Percentiles rank a stretch among this genome's conserved stretches.
Conservation (phyloP, 1,139 yeast genomes). For the Scheffersomyces illinoinensis region DNA sequence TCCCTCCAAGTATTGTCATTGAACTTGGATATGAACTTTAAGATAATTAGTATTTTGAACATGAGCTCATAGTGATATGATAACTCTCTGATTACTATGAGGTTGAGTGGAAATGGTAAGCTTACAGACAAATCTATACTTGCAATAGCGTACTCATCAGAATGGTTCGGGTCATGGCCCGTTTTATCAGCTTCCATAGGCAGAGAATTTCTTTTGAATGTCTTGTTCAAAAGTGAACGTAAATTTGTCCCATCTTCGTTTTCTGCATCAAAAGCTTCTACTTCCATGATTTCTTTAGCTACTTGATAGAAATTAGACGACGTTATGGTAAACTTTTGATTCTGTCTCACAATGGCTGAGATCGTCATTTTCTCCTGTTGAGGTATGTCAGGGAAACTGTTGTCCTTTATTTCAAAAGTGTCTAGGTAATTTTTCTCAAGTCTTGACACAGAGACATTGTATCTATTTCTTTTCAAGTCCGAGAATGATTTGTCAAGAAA, state of each 20-base stretch:
- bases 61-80: constrained; percentile 78
- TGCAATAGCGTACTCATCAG: constrained; percentile 34
- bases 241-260: constrained; percentile 43
- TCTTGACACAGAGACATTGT: constrained; percentile 31
- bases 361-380: constrained; percentile 3
- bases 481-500: constrained; percentile 38
- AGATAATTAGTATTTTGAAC: constrained; percentile 67
- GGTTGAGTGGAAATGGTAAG: constrained; percentile 84
- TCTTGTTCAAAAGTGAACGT: constrained; percentile 37
- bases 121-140: constrained; percentile 63
- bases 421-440: constrained; percentile 27
- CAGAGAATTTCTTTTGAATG: constrained; percentile 22
- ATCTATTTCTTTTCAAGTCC: constrained; percentile 37
- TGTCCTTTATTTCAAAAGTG: not conserved
- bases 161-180: constrained; percentile 47
- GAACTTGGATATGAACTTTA: constrained; percentile 61
- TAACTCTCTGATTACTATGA: constrained; percentile 69
- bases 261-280: constrained; percentile 64
- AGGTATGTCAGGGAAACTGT: not conserved
- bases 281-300: constrained; percentile 63
- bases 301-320: constrained; percentile 52
- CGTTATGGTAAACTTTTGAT: constrained; percentile 32
- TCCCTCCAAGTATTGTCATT: constrained; percentile 75
- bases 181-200: constrained; percentile 5
- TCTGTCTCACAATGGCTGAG: constrained; percentile 18